A percentile compares a stretch with the other conserved stretches of the same genome.
These are phyloP conservation scores for Violaceomyces palustris DNA, from an alignment of 1,284 basidiomycete species.

Conservation along the genomic window DNA sequence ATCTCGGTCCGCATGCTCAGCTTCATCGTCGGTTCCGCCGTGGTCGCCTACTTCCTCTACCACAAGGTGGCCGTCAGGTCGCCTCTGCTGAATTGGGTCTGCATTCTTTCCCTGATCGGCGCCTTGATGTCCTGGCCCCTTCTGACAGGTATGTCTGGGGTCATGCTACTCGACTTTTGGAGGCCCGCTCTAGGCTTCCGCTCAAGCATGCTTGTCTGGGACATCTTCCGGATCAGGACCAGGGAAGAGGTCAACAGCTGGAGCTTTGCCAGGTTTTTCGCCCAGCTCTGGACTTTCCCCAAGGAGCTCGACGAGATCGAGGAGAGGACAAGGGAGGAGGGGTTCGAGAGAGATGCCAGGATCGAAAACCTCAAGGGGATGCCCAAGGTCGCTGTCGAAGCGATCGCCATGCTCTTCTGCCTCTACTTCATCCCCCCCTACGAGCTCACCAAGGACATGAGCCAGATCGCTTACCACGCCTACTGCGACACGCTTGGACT, in stretches of 20 bases:
- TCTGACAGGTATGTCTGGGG: constrained; percentile 33
- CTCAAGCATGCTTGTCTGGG: constrained; percentile 45
- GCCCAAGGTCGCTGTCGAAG: constrained; percentile 35
- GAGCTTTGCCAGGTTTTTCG: constrained; percentile 37
- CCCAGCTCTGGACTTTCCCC: constrained; percentile 51
- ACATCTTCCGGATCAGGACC: constrained; percentile 46
- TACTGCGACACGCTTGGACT: constrained; percentile 40
- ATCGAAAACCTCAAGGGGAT: constrained; percentile 37
- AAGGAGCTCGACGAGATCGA: constrained; percentile 39
- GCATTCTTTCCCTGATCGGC: constrained; percentile 24
- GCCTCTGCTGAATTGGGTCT: constrained; percentile 23
- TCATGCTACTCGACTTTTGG: constrained; percentile 48
- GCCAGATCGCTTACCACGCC: constrained; percentile 37
- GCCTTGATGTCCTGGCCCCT: constrained; percentile 38
- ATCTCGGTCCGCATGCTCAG: constrained; percentile 21
- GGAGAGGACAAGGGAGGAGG: constrained; percentile 31
- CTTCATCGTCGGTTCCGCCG: constrained; percentile 33
- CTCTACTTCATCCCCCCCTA: constrained; percentile 47
- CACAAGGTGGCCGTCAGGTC: constrained; percentile 30
- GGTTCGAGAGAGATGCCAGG: constrained; percentile 31
- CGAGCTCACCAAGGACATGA: constrained; percentile 35
- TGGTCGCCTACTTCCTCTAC: constrained; percentile 40
- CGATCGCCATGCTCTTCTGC: constrained; percentile 20
- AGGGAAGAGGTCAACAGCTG: constrained; percentile 40
- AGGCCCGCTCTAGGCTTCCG: constrained; percentile 49